phyloP scores from a whole-genome alignment of 805 yeast species.

The Geotrichum ghanense region DNA sequence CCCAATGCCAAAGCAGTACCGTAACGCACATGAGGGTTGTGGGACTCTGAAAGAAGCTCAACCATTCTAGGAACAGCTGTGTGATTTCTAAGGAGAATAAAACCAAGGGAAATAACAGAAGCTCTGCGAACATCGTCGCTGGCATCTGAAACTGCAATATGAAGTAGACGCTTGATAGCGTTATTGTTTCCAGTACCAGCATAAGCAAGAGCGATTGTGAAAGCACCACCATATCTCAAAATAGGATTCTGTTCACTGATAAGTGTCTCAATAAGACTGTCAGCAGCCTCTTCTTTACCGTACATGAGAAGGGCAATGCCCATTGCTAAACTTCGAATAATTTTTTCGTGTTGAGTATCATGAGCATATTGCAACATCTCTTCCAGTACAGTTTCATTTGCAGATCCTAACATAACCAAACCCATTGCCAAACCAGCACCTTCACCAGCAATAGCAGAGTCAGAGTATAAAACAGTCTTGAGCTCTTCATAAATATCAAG shows the following conservation, averaged over 20 bases:
- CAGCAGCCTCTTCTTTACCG: slow-evolving; percentile 77
- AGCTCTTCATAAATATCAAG: slow-evolving; percentile 67
- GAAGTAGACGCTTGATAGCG: slow-evolving; percentile 78
- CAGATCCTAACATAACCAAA: slow-evolving; percentile 86
- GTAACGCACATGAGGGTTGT: slow-evolving; percentile 95
- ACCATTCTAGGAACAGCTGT: slow-evolving; percentile 93
- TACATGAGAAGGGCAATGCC: slow-evolving; percentile 81
- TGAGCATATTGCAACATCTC: slow-evolving; percentile 88
- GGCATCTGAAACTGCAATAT: slow-evolving; percentile 93
- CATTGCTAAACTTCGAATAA: slow-evolving; percentile 83
- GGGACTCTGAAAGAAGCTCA: slow-evolving; percentile 83
- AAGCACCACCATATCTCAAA: slow-evolving; percentile 92
- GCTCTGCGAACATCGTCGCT: slow-evolving; percentile 95
- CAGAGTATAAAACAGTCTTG: slow-evolving; percentile 74
- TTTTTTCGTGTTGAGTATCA: slow-evolving; percentile 93
- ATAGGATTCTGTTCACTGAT: slow-evolving; percentile 67
- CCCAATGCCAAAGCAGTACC: slow-evolving; percentile 98
- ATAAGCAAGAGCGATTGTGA: slow-evolving; percentile 87
- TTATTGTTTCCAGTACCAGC: slow-evolving; percentile 90
- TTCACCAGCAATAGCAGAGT: slow-evolving; percentile 89
- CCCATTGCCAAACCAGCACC: slow-evolving; percentile 98
- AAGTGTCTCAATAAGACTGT: slow-evolving; percentile 51
- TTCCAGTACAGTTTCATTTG: slow-evolving; percentile 49
- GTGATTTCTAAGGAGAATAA: slow-evolving; percentile 80
- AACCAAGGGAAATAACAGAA: slow-evolving; percentile 84